Conservation (phyloP, 139 green algal genomes). For the Prasinococcaceae sp. region DNA sequence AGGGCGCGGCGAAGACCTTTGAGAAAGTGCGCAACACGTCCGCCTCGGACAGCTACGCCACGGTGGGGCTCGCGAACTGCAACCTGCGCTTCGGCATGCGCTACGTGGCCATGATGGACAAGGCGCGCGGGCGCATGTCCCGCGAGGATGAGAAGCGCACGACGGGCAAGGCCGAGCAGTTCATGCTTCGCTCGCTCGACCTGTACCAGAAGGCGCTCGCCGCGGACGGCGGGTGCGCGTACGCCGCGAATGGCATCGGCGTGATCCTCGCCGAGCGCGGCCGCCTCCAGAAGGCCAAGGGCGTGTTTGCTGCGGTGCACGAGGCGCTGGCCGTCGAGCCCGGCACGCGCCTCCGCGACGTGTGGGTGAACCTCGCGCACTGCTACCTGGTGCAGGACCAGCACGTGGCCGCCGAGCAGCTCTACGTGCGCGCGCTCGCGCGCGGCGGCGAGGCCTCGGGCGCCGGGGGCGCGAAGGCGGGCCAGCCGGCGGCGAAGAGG, state of each 20-base stretch:
- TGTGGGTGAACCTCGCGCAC: constrained; percentile 57
- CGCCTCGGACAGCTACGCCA: no score
- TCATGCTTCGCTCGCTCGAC: no score
- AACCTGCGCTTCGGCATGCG: no score
- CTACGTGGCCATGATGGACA: no score
- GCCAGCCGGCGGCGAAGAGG: not conserved
- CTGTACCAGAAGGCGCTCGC: constrained; percentile 37
- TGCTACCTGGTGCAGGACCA: constrained; percentile 47
- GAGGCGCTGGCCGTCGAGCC: constrained; percentile 35
- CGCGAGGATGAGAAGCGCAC: no score
- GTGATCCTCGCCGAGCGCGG: constrained; percentile 67
- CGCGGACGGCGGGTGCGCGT: constrained; percentile 42
- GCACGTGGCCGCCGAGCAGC: constrained; percentile 36
- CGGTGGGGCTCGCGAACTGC: no score
- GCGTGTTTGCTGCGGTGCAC: constrained; percentile 51
- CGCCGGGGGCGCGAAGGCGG: not conserved
- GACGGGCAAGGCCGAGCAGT: no score
- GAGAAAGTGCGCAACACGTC: no score
- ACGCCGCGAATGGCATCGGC: constrained; percentile 69
- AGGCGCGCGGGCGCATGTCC: no score
- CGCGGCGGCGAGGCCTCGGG: not conserved
- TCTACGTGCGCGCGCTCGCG: constrained; percentile 2
- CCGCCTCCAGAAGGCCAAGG: constrained; percentile 40
- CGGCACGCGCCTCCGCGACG: constrained; percentile 43
- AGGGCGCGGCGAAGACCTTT: no score